Evolutionary conservation across 2,329 filamentous ascomycete species (phyloP).

Genomic region (Fusarium agapanthi): DNA sequence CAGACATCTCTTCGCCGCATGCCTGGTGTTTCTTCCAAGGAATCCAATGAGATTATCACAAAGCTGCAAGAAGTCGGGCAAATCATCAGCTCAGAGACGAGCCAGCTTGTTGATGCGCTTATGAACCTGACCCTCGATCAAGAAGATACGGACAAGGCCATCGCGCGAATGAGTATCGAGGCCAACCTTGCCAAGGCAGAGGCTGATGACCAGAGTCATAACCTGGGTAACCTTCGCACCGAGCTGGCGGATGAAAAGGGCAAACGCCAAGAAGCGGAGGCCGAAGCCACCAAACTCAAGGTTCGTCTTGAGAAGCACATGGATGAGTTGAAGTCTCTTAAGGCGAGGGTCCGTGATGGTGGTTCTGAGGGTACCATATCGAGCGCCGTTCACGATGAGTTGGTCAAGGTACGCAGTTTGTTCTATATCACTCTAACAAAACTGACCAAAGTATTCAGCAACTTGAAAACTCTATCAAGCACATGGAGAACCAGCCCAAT

Average conservation of each 20-base stretch:
- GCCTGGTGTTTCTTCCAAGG: slow-evolving; percentile 49
- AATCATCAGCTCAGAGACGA: slow-evolving; percentile 51
- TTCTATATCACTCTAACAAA: too few relatives aligned
- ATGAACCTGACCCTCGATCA: slow-evolving; percentile 50
- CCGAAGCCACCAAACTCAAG: slow-evolving; percentile 40
- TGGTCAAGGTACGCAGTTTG: slow-evolving; percentile 44
- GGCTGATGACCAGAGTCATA: slow-evolving; percentile 46
- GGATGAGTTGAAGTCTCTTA: slow-evolving; percentile 43
- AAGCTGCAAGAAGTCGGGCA: slow-evolving; percentile 51
- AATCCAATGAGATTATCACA: slow-evolving; percentile 47
- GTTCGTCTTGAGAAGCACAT: slow-evolving; percentile 42
- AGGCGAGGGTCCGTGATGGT: slow-evolving; percentile 35
- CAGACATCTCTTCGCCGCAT: slow-evolving; percentile 52
- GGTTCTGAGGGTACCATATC: slow-evolving; percentile 25
- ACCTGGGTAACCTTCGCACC: slow-evolving; percentile 44
- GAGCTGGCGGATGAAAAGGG: slow-evolving; percentile 46
- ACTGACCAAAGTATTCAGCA: slow-evolving; percentile 33
- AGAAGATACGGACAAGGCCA: slow-evolving; percentile 51
- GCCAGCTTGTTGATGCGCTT: slow-evolving; percentile 50
- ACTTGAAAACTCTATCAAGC: slow-evolving; percentile 46
- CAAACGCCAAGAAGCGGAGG: slow-evolving; percentile 44
- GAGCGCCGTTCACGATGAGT: slow-evolving; percentile 35
- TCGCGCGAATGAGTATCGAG: slow-evolving; percentile 51
- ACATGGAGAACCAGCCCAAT: slow-evolving; percentile 50
- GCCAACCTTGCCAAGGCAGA: slow-evolving; percentile 49